Evolutionary conservation across 1,139 yeast species (phyloP).

Genomic region (Debaryomyces nepalensis): DNA sequence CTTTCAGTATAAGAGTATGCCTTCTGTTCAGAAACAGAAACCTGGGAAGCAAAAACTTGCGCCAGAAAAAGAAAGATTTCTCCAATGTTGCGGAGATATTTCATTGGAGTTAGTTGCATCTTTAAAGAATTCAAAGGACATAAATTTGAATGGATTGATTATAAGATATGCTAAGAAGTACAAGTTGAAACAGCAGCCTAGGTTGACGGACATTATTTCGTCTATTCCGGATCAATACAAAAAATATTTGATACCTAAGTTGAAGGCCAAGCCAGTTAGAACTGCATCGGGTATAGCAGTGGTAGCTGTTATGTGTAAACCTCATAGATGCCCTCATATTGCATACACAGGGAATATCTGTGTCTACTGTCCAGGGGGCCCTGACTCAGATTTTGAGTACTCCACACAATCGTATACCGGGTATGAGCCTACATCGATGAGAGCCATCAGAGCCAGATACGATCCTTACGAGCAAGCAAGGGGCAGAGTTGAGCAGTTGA

Average conservation of each 20-base stretch:
- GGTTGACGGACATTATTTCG: slow-evolving; percentile 91
- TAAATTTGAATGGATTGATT: slow-evolving; percentile 88
- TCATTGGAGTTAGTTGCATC: slow-evolving; percentile 86
- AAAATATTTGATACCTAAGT: slow-evolving; percentile 86
- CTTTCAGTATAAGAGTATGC: slow-evolving; percentile 26
- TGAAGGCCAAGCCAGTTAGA: slow-evolving; percentile 96
- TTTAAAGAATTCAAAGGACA: slow-evolving; percentile 73
- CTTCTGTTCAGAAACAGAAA: slow-evolving; percentile 33
- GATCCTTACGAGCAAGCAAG: slow-evolving; percentile 99
- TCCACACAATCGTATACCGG: slow-evolving; percentile 98
- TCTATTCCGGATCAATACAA: slow-evolving; percentile 97
- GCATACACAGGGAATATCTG: slow-evolving; percentile 99
- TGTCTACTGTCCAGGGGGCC: slow-evolving; percentile 99
- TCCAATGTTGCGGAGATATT: slow-evolving; percentile 92
- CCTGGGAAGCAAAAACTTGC: slow-evolving; percentile 61
- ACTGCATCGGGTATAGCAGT: slow-evolving; percentile 99
- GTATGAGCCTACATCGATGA: slow-evolving; percentile 98
- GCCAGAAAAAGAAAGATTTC: slow-evolving; percentile 90
- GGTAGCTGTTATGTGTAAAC: slow-evolving; percentile 99
- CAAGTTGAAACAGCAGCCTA: slow-evolving; percentile 88
- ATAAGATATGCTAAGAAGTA: slow-evolving; percentile 87
- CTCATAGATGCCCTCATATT: slow-evolving; percentile 98
- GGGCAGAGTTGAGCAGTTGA: slow-evolving; percentile 93
- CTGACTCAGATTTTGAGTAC: slow-evolving; percentile 97
- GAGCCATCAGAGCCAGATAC: slow-evolving; percentile 96